These are phyloP conservation scores for Wakefieldia striispora DNA, from an alignment of 768 basidiomycete species.

Conservation along the genomic window DNA sequence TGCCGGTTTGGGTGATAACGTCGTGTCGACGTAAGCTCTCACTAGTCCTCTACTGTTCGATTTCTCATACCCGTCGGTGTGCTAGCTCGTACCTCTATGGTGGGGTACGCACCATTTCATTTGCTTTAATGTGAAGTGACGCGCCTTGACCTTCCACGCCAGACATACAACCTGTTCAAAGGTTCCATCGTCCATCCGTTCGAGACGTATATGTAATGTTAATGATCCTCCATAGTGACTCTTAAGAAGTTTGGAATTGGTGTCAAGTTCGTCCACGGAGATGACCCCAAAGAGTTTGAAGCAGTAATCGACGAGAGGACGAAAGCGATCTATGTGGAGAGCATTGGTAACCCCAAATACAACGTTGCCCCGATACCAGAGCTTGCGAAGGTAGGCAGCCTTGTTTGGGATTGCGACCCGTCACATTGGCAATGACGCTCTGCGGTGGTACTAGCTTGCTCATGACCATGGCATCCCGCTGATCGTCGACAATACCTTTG, in stretches of 20 bases:
- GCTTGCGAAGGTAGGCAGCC: constrained; percentile 46
- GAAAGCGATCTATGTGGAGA: constrained; percentile 57
- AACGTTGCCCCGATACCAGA: constrained; percentile 54
- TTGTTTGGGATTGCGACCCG: background rate
- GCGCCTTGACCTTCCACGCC: background rate
- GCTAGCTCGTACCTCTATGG: constrained; percentile 54
- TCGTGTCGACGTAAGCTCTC: constrained; percentile 55
- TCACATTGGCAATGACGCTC: background rate
- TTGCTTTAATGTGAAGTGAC: constrained; percentile 10
- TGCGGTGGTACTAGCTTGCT: constrained; percentile 44
- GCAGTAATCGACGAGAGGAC: constrained; percentile 60
- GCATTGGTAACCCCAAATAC: constrained; percentile 61
- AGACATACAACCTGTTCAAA: constrained; percentile 69
- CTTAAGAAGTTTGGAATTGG: constrained; percentile 55
- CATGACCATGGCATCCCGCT: constrained; percentile 59
- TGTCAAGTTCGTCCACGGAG: constrained; percentile 50
- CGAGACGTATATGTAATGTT: background rate
- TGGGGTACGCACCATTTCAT: constrained; percentile 47
- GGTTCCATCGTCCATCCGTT: constrained; percentile 27
- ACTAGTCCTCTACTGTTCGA: constrained; percentile 25
- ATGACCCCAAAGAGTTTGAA: constrained; percentile 45
- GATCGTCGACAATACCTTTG: constrained; percentile 67
- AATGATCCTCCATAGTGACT: constrained; percentile 35
- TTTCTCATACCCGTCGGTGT: background rate
- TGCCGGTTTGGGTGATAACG: constrained; percentile 60